These are phyloP conservation scores for Arachis monticola DNA, from an alignment of 331 rosid genomes.

Conservation along the genomic window DNA sequence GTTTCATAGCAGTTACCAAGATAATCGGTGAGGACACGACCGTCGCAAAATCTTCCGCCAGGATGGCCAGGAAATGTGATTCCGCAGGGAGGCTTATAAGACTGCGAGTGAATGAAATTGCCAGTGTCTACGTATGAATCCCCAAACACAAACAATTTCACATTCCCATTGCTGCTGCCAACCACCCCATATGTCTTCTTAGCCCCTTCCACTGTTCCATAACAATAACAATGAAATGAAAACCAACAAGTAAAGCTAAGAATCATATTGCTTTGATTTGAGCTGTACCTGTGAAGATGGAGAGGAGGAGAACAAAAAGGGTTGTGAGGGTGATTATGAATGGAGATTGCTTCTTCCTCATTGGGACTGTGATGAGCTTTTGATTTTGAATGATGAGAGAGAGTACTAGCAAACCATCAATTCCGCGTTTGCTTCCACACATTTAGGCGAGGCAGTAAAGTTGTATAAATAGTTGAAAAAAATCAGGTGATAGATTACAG, in stretches of 20 bases:
- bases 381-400: no score
- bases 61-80: conserved; percentile 73
- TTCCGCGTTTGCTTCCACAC: no score
- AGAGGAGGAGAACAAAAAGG: background rate
- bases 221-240: background rate
- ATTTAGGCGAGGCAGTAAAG: no score
- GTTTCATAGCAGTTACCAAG: conserved; percentile 29
- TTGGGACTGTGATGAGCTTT: no score
- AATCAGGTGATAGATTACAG: no score
- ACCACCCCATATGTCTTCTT: background rate
- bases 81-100: conserved; percentile 64
- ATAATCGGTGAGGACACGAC: conserved; percentile 65
- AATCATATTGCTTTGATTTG: no score
- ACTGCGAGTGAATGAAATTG: conserved; percentile 47
- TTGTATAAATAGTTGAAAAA: no score
- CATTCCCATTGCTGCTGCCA: background rate
- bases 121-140: conserved; percentile 81
- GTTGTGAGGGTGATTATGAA: background rate
- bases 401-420: no score
- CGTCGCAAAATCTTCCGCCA: conserved; percentile 64
- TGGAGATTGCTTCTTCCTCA: background rate
- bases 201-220: conserved; percentile 37
- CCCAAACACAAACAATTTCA: conserved; percentile 75
- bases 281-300: conserved; percentile 20
- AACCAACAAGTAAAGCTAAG: no score